Percentiles rank a stretch among this genome's conserved stretches.
phyloP scores from a whole-genome alignment of 2,329 filamentous ascomycete species.

The Myotisia sp. region DNA sequence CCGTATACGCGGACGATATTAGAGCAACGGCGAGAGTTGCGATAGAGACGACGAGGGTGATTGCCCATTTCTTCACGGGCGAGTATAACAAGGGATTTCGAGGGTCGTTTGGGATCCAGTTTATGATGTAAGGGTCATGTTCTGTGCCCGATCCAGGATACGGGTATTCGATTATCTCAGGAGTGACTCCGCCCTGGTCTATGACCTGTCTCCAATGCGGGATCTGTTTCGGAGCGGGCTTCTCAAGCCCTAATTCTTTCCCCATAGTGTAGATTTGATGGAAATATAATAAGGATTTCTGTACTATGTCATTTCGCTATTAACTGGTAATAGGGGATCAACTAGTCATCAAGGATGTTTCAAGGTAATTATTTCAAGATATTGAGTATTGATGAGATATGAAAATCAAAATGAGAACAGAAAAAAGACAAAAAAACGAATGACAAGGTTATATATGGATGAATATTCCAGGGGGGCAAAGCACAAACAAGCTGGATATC shows the following conservation, averaged over 20 bases:
- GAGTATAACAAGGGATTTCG: constrained; percentile 52
- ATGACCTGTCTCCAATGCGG: constrained; percentile 40
- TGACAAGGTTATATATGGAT: no score
- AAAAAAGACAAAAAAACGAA: no score
- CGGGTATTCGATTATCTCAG: constrained; percentile 40
- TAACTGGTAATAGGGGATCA: no score
- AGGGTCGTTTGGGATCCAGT: constrained; percentile 52
- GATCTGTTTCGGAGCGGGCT: constrained; percentile 11
- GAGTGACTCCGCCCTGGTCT: constrained; percentile 45
- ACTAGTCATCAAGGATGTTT: no score
- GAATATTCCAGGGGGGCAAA: no score
- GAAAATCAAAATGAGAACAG: no score
- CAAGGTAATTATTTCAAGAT: no score
- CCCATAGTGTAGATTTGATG: background rate
- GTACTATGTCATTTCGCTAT: no score
- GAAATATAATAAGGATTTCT: no score
- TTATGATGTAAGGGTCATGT: constrained; percentile 53
- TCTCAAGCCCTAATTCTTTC: constrained; percentile 3
- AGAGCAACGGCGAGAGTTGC: constrained; percentile 57
- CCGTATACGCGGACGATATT: constrained; percentile 51
- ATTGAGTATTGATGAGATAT: no score
- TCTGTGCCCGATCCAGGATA: constrained; percentile 50
- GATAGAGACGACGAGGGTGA: constrained; percentile 49
- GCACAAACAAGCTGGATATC: no score
- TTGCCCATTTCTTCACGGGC: constrained; percentile 47